Evolutionary conservation across 495 filamentous ascomycete genomes (phyloP).

Genomic region (Penicillium herquei): DNA sequence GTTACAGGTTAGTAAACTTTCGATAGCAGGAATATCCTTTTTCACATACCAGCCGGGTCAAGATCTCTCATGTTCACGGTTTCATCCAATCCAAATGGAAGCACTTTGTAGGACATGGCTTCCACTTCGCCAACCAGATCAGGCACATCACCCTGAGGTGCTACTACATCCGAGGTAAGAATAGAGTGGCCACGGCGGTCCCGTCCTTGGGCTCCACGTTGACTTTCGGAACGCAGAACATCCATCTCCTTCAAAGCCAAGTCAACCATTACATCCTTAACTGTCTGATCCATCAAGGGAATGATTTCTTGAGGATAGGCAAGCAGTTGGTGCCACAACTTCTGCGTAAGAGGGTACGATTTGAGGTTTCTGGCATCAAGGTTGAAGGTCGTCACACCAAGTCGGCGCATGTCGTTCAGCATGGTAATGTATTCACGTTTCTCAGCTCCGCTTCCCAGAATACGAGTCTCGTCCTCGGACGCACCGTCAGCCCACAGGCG

Average conservation of each 20-base stretch:
- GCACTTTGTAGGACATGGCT: slow-evolving; percentile 74
- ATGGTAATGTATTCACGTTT: slow-evolving; percentile 79
- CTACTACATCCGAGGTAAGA: slow-evolving; percentile 68
- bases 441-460: slow-evolving; percentile 56
- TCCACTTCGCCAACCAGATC: slow-evolving; percentile 65
- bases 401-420: slow-evolving; percentile 83
- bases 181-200: slow-evolving; percentile 26
- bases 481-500: slow-evolving; percentile 85
- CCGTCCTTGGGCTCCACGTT: slow-evolving; percentile 34
- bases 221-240: slow-evolving; percentile 58
- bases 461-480: slow-evolving; percentile 68
- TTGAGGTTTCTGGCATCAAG: slow-evolving; percentile 88
- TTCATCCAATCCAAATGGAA: slow-evolving; percentile 85
- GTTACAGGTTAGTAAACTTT: not conserved
- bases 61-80: slow-evolving; percentile 92
- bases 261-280: slow-evolving; percentile 93
- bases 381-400: slow-evolving; percentile 80
- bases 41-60: slow-evolving; percentile 69
- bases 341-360: slow-evolving; percentile 85
- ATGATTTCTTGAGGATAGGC: slow-evolving; percentile 94
- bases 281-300: slow-evolving; percentile 89
- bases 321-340: slow-evolving; percentile 92
- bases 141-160: slow-evolving; percentile 75
- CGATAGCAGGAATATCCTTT: not conserved
- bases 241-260: slow-evolving; percentile 80